Percentiles rank a stretch among this genome's conserved stretches.
Evolutionary conservation across 768 basidiomycete species (phyloP).

Genomic region (Tulasnella sp.): DNA sequence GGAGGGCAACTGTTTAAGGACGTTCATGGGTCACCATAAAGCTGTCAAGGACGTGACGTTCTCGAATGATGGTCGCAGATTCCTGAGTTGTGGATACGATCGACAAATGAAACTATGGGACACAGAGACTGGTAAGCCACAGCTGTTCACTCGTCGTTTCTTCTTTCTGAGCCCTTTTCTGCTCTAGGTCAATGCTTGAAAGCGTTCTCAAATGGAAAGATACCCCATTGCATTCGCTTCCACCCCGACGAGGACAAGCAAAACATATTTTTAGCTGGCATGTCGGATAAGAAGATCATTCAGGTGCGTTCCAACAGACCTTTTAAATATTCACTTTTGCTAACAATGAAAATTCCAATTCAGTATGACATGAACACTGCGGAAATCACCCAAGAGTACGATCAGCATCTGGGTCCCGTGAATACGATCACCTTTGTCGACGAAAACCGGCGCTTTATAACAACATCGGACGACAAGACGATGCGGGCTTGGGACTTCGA

Average conservation of each 20-base stretch:
- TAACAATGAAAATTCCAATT: not conserved
- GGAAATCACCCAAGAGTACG: slow-evolving; percentile 97
- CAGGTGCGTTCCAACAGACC: slow-evolving; percentile 51
- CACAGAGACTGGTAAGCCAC: slow-evolving; percentile 71
- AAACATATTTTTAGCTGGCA: slow-evolving; percentile 91
- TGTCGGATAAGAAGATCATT: slow-evolving; percentile 99
- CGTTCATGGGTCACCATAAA: slow-evolving; percentile 94
- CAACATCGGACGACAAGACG: slow-evolving; percentile 98
- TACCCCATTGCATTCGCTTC: slow-evolving; percentile 90
- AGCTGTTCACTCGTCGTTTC: not conserved
- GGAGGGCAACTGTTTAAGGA: slow-evolving; percentile 91
- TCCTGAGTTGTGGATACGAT: slow-evolving; percentile 91
- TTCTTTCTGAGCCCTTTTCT: not conserved
- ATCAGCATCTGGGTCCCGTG: slow-evolving; percentile 96
- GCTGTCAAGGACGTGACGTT: slow-evolving; percentile 96
- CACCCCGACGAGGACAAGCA: slow-evolving; percentile 96
- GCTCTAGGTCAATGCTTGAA: slow-evolving; percentile 76
- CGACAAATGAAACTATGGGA: slow-evolving; percentile 99
- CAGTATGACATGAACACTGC: slow-evolving; percentile 94
- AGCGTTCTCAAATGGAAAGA: slow-evolving; percentile 95
- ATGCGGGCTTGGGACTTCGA: slow-evolving; percentile 99
- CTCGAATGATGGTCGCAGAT: slow-evolving; percentile 83
- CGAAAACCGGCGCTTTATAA: slow-evolving; percentile 93
- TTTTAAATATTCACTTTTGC: not conserved
- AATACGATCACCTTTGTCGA: slow-evolving; percentile 99